Evolutionary conservation across 202 grass and related monocot genomes (phyloP).

Genomic region (Eragrostis tef): DNA sequence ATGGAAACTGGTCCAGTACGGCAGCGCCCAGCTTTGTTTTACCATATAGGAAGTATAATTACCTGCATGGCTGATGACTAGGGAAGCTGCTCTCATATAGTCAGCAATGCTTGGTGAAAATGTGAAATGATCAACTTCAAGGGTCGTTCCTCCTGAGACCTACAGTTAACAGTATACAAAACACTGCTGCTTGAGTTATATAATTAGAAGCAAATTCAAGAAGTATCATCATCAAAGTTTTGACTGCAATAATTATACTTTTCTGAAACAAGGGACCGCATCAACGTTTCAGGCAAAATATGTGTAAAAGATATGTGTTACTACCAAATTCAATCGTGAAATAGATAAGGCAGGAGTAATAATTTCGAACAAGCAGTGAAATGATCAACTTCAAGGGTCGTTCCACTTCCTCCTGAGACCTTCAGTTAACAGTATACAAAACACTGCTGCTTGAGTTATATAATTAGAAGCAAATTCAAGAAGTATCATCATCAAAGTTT

Average conservation of each 20-base stretch:
- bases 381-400: conserved; percentile 64
- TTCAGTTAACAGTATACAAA: conserved; percentile 17
- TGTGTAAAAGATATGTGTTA: neutral
- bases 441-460: neutral
- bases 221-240: neutral
- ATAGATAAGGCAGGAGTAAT: neutral
- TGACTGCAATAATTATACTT: neutral
- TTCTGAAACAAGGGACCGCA: neutral
- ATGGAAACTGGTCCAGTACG: neutral
- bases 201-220: conserved; percentile 13
- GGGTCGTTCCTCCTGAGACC: conserved; percentile 41
- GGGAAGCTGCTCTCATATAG: conserved; percentile 65
- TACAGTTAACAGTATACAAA: conserved; percentile 17
- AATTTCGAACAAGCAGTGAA: no score
- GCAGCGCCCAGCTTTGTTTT: neutral
- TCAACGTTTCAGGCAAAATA: conserved; percentile 8
- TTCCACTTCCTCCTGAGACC: conserved; percentile 44
- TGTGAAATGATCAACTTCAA: conserved; percentile 79
- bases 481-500: neutral
- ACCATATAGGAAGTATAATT: neutral
- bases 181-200: neutral
- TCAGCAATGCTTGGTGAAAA: conserved; percentile 90
- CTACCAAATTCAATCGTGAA: neutral
- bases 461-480: conserved; percentile 13
- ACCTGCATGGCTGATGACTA: conserved; percentile 85